Conservation (phyloP, 306 rosid genomes). For the Biancaea sappan region DNA sequence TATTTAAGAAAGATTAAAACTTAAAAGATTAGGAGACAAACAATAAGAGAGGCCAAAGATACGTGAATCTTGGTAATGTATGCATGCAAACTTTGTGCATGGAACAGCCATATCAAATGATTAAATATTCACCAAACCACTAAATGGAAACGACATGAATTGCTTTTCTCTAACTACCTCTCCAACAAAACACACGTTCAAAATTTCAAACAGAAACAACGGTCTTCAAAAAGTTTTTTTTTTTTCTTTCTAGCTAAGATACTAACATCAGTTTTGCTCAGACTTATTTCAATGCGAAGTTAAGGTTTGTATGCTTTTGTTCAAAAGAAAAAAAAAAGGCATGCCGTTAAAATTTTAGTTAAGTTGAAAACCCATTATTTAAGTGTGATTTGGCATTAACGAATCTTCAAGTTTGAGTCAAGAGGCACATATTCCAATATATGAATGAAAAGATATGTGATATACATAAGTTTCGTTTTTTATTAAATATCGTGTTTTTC, state of each 20-base stretch:
- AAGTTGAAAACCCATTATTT: background rate
- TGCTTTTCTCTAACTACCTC: constrained; percentile 22
- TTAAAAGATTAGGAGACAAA: no score
- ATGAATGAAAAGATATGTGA: no score
- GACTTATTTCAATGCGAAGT: no score
- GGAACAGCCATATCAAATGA: constrained; percentile 42
- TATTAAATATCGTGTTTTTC: no score
- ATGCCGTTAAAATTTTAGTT: constrained; percentile 13
- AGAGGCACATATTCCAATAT: no score
- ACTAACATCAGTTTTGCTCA: no score
- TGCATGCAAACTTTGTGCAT: constrained; percentile 30
- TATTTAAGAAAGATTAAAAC: background rate
- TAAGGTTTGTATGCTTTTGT: no score
- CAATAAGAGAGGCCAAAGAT: background rate
- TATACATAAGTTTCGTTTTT: no score
- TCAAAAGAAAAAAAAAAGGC: no score
- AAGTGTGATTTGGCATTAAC: background rate
- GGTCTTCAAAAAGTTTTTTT: no score
- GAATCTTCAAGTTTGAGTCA: no score
- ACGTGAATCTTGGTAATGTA: background rate
- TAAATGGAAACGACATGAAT: constrained; percentile 35
- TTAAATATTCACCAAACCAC: constrained; percentile 35
- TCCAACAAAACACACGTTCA: background rate
- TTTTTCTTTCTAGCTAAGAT: no score
- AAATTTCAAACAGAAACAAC: background rate